These are phyloP conservation scores for Flaveria ramosissima DNA, from an alignment of 129 eudicot species.

Conservation along the genomic window DNA sequence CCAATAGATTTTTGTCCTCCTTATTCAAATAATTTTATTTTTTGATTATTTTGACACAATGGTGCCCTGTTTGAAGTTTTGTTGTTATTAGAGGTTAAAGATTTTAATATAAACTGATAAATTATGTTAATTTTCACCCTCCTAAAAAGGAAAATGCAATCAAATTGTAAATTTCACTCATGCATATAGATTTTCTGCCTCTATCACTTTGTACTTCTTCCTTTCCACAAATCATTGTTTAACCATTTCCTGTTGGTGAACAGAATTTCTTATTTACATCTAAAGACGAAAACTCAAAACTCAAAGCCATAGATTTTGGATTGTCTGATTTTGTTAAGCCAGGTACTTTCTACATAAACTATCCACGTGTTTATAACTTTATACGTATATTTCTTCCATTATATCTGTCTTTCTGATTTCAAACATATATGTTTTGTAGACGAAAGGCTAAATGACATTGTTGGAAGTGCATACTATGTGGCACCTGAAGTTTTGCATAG, in stretches of 20 bases:
- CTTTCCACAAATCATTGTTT: conserved; percentile 1
- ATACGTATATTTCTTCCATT: conserved; percentile 4
- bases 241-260: conserved; percentile 29
- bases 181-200: conserved; percentile 1
- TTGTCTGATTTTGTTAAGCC: conserved; percentile 91
- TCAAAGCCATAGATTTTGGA: conserved; percentile 94
- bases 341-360: conserved; percentile 45
- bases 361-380: conserved; percentile 7
- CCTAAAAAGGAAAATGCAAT: background rate
- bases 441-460: conserved; percentile 83
- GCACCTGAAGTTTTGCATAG: conserved; percentile 41
- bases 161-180: background rate
- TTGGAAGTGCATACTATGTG: conserved; percentile 46
- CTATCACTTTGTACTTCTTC: background rate
- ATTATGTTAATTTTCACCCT: background rate
- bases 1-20: conserved; percentile 4
- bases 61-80: background rate
- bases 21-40: background rate
- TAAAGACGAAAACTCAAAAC: conserved; percentile 71
- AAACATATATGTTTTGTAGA: conserved; percentile 49
- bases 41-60: background rate
- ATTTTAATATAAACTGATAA: conserved; percentile 2
- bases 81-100: background rate
- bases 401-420: conserved; percentile 14
- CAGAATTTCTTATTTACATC: conserved; percentile 85